Base-by-base conservation (phyloP, 148 eudicot species). In the Euryodendron excelsum region DNA sequence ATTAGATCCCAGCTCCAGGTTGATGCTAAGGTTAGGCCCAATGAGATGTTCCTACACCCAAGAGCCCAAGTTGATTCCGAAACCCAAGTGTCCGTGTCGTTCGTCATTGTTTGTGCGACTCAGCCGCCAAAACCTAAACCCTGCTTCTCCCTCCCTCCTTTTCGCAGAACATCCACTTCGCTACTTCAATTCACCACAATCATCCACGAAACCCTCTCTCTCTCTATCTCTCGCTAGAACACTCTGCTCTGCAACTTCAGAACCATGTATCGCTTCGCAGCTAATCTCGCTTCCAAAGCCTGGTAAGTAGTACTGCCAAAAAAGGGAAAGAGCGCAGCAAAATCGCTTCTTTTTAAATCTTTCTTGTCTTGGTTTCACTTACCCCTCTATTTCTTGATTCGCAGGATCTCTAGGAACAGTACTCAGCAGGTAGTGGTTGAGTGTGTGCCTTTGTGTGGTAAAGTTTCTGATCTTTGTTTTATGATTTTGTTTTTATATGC, bases 231-330 rank as follows among this genome's bases (percentile, higher is more conserved):
- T 60, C 66, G 60, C 62, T n/a, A 23, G n/a, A 37, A 31, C 17
- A 5, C 28, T 9, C 28, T 20, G 30, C 13, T 21, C 21, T 53
- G 20, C 75, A 28, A 37, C 34, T 37, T 0, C 23, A 10, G 11
- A 4, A 70, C 5, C 59, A 85, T 85, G 87, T 77, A 85, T 77
- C 83, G 87, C 25, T 77, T 79, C 34, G 85, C 81, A 3, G 80
- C 80, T n/a, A 82, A 79, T 21, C 83, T 85, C 10, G 85, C 83
- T 37, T 85, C 87, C 62, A 85, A 73, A 79, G 82, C 85, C 41
- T 48, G 78, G 87, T 85, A 73, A 44, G 68, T 64, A 7, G 20
- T 37, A 11, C 7, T 0, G 1, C 6, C 2, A 0, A 7, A 21
- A 28, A 25, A 18, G 4, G 1, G 25, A 1, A 47, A 20, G 56